Percentiles rank a stretch among this genome's conserved stretches.
These are phyloP conservation scores for Rubia peregrina DNA, from an alignment of 305 asterid genomes.

Conservation along the genomic window DNA sequence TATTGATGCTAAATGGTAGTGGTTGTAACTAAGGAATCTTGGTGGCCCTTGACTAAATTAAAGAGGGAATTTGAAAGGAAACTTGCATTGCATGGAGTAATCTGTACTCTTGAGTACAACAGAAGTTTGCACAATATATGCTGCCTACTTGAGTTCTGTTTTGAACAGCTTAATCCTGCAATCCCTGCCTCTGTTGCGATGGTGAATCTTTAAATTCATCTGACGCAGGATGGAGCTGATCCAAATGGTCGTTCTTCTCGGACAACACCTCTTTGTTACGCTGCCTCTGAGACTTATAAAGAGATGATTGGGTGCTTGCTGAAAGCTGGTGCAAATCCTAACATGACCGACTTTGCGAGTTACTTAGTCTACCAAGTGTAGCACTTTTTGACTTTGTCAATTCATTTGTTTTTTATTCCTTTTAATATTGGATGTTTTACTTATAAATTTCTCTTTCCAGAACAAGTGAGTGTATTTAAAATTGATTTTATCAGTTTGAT, in stretches of 20 bases:
- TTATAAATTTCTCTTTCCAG: neutral
- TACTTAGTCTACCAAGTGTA: neutral
- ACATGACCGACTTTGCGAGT: conserved; percentile 9
- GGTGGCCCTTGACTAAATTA: neutral
- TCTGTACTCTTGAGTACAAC: neutral
- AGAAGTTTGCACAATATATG: neutral
- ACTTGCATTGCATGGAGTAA: neutral
- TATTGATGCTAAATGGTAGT: neutral
- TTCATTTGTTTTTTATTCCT: neutral
- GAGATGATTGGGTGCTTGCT: conserved; percentile 11
- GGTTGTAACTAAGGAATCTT: neutral
- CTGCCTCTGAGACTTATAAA: conserved; percentile 5
- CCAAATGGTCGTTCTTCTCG: conserved; percentile 11
- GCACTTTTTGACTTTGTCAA: neutral
- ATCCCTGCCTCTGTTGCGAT: neutral
- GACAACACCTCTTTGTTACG: conserved; percentile 11
- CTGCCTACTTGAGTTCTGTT: neutral
- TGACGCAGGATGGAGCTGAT: conserved; percentile 18
- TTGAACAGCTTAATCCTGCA: neutral
- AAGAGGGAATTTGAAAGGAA: neutral
- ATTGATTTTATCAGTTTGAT: neutral
- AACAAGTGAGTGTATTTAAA: neutral
- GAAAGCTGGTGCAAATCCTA: conserved; percentile 19
- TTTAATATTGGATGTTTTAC: neutral
- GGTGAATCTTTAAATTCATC: neutral